Base-by-base conservation (phyloP, 106 monocot species). In the Xerophyta viscosa region DNA sequence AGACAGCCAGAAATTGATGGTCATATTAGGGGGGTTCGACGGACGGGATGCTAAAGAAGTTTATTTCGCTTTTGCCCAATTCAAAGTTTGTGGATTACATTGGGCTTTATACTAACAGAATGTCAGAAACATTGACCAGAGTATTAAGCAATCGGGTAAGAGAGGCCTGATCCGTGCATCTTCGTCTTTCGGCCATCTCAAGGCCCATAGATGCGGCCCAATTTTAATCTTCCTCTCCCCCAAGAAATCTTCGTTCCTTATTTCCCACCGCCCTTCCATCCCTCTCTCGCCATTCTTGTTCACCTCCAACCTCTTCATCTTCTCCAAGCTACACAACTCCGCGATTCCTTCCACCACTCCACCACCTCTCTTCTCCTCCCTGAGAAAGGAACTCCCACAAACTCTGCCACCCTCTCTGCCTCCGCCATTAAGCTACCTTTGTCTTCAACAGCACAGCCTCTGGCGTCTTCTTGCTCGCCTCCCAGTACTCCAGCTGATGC, bases 401-500 rank as follows among this genome's bases (percentile, higher is more conserved):
- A 69, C 61, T 61, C 31, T 0, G 44, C 69, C 19, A 69, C 23
- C 52, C 33, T 69, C 44, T n/a, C 60, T 43, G 61, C 3, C 1
- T 23, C 6, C n/a, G n/a, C n/a, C n/a, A n/a, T n/a, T n/a, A n/a
- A n/a, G 0, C 4, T 31, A 2, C 11, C 31, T 1, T 51, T 31
- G 19, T 53, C 61, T 7, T 17, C 20, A 70, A 62, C 46, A 70
- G 2, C 17, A 69, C 51, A 12, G 44, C 31, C 0, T 25, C n/a
- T 12, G 62, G 62, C 13, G 26, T 31, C 36, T 20, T 11, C 1
- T 10, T 18, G 37, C 27, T 33, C 33, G 9, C 33, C 12, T 56
- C 26, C 55, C 62, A 56, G 55, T 56, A 70, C 31, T 33, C 70
- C 30, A 70, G 20, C 15, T 46, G 45, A 29, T 62, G 61, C 3